Evolutionary conservation across 1,139 yeast species (phyloP), one percentile per base, ranked within the genome.

Genomic region (Kluyveromyces marxianus): DNA sequence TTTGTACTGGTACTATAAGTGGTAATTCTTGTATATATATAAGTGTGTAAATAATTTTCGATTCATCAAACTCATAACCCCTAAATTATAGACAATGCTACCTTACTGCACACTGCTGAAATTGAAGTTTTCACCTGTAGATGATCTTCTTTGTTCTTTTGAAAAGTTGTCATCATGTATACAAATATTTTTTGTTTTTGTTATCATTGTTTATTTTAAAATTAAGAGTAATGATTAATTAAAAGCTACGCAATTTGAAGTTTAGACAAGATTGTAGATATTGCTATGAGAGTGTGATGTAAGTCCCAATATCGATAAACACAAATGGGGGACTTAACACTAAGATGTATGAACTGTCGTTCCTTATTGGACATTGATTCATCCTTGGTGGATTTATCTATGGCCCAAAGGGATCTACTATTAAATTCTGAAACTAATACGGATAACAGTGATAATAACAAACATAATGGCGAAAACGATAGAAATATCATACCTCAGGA

Each of bases 341-440:
- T 58, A 47, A 63, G 64, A 47, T 81, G 89, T 59, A 83, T 79
- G 56, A 68, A 77, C 48, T 81, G 89, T 58, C 72, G 77, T 44
- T 65, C 79, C 32, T 84, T 87, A 2, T 55, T 81, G 42, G 66
- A 69, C 26, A 67, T 81, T 10, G 84, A 80, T 55, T 72, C 72
- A 29, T 76, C 85, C 0, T 54, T 81, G 31, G 60, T 69, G 35
- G 77, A 74, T 36, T 61, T 81, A 36, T 74, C 78, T 47, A 63
- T 69, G 34, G 78, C 82, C 0, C 85, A 81, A 55, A 62, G 73
- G 24, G 72, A 73, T 42, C 62, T 79, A 24, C 59, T 79, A 14
- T 44, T 63, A 58, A 30, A 61, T 63, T 50, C 60, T 32, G 62
- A 58, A 2, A 52, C 53, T 28, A 58, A 49, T 21, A 51, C 58